phyloP scores from a whole-genome alignment of 2,329 filamentous ascomycete species.

The Aspergillus sclerotialis region DNA sequence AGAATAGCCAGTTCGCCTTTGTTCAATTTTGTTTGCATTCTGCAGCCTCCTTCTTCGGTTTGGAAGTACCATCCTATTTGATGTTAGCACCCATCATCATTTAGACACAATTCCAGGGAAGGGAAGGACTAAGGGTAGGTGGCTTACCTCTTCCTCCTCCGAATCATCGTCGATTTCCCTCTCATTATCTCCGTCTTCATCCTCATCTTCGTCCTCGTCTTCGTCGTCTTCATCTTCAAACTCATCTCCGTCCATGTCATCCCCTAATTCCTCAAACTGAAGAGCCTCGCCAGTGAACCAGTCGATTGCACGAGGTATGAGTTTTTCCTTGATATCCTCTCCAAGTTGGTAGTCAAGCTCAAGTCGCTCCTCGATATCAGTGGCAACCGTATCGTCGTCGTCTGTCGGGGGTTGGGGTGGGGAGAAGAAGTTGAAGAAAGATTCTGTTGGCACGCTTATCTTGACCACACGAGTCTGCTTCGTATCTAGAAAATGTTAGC shows the following conservation, averaged over 20 bases:
- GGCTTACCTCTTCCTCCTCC: constrained; percentile 41
- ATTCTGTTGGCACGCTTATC: constrained; percentile 97
- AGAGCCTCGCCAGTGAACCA: constrained; percentile 99
- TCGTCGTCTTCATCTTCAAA: constrained; percentile 91
- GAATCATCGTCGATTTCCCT: constrained; percentile 57
- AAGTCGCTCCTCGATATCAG: constrained; percentile 93
- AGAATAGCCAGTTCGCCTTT: constrained; percentile 51
- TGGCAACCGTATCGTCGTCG: constrained; percentile 62
- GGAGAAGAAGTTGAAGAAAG: constrained; percentile 99
- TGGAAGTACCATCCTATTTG: constrained; percentile 72
- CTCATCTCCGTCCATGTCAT: constrained; percentile 74
- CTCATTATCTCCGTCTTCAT: constrained; percentile 76
- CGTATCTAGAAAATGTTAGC: constrained; percentile 59
- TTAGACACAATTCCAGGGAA: neutral
- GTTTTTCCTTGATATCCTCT: constrained; percentile 99
- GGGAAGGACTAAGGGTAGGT: neutral
- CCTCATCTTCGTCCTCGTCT: constrained; percentile 77
- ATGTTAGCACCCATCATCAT: constrained; percentile 13
- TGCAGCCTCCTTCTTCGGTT: constrained; percentile 88
- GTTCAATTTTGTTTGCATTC: constrained; percentile 92
- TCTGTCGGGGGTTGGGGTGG: constrained; percentile 79
- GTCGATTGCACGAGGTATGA: constrained; percentile 95
- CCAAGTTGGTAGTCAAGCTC: constrained; percentile 98
- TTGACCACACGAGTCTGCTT: constrained; percentile 99
- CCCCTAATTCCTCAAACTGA: constrained; percentile 87